A percentile compares a stretch with the other conserved stretches of the same genome.
phyloP scores from a whole-genome alignment of 352 stramenopile genomes.

The Stephanocyclus meneghinianus region DNA sequence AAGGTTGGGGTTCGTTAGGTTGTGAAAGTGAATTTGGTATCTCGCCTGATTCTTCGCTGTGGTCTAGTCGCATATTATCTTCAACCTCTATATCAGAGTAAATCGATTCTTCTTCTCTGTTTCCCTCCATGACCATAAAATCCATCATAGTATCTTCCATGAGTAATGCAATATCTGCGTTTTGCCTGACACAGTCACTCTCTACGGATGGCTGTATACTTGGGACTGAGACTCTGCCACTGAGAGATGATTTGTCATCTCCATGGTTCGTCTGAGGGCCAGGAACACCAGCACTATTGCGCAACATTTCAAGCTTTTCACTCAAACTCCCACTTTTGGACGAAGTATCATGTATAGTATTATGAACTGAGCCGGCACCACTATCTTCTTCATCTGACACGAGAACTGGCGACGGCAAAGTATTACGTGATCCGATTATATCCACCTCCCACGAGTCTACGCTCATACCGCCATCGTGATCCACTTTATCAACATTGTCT shows the following conservation, averaged over 20 bases:
- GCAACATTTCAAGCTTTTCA: slow-evolving; percentile 9
- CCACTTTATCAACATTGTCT: neutral
- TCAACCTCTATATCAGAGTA: slow-evolving; percentile 2
- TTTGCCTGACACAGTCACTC: slow-evolving; percentile 50
- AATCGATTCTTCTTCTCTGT: slow-evolving; percentile 11
- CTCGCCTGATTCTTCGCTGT: neutral
- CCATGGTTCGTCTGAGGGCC: neutral
- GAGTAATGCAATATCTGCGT: slow-evolving; percentile 31
- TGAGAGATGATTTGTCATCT: slow-evolving; percentile 15
- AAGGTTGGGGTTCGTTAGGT: neutral
- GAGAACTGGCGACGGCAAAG: neutral
- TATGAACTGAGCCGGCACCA: neutral
- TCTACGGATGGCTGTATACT: slow-evolving; percentile 37
- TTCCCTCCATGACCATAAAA: slow-evolving; percentile 22
- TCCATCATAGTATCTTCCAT: slow-evolving; percentile 58
- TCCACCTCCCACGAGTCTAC: slow-evolving; percentile 14
- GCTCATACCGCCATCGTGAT: slow-evolving; percentile 6
- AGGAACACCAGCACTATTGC: neutral
- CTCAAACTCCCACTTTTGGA: slow-evolving; percentile 1
- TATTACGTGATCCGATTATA: neutral
- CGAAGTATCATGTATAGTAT: neutral
- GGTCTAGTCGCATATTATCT: neutral
- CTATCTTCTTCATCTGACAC: neutral
- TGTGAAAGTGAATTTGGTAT: neutral
- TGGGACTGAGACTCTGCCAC: slow-evolving; percentile 1